phyloP scores from a whole-genome alignment of 495 filamentous ascomycete genomes.

The Annulohypoxylon bovei region DNA sequence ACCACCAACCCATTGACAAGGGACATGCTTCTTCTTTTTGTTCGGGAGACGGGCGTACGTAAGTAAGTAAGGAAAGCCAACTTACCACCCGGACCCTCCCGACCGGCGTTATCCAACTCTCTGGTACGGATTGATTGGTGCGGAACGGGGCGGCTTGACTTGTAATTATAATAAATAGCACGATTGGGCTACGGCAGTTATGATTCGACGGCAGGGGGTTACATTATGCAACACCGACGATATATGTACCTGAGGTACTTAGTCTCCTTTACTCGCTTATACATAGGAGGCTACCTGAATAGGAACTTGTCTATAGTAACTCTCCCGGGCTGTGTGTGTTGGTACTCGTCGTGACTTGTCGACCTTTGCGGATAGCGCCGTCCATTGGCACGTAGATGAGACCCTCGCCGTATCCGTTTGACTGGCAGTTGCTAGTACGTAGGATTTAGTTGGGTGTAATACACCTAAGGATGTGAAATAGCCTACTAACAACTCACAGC shows the following conservation, averaged over 20 bases:
- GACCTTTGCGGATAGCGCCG: neutral
- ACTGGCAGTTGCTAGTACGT: no score
- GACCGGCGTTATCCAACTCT: neutral
- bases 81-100: neutral
- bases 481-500: no score
- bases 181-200: neutral
- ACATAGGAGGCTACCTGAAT: neutral
- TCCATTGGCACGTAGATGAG: no score
- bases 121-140: neutral
- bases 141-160: slow-evolving; percentile 9
- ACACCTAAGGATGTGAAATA: no score
- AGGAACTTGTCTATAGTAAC: neutral
- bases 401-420: no score
- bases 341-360: neutral
- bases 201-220: neutral
- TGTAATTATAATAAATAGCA: slow-evolving; percentile 31
- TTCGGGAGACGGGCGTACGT: neutral
- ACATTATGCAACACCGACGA: neutral
- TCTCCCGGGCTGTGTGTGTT: neutral
- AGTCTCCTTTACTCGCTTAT: neutral
- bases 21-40: neutral
- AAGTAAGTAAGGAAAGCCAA: neutral
- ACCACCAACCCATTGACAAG: neutral
- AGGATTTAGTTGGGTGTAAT: no score
- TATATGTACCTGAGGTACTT: neutral